Base-by-base conservation (phyloP, 345 rosid genomes). In the Brassica napus region DNA sequence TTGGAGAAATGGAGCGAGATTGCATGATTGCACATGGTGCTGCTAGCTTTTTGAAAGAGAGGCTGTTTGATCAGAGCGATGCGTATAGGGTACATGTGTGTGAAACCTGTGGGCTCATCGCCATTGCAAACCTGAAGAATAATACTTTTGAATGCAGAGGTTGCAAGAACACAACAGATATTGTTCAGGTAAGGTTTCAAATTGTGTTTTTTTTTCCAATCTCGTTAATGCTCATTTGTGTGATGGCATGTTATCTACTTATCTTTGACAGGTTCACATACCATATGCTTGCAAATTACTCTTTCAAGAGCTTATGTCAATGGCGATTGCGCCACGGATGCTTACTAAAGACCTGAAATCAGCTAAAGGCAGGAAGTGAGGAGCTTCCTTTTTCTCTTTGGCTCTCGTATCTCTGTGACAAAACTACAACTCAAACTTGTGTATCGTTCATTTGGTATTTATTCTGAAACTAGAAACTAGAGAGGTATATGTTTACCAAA, bases 11-110 rank as follows among this genome's bases (percentile, higher is more conserved):
- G 99, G 98, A 95, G 76, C 88, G 98, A 7, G 99, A 95, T 73
- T 95, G 99, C 81, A 95, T 93, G 96, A 95, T 95, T 74, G 98
- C 99, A 0, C 99, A 93, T 69, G 99, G 98, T 52, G 99, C 99
- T 1, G 93, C 98, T 8, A 86, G 91, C 82, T 95, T 95, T 55
- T 89, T 95, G 73, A 95, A 93, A 77, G 97, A 93, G 83, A 93
- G 99, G 81, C 72, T 95, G 81, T 95, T 93, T 76, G 98, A 95
- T 85, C 99, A 93, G 76, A 93, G 99, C 0, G 99, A 95, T 83
- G 99, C 99, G 0, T 93, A 95, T 52, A 90, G 97, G 79, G 92
- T 95, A 8, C 99, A 95, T 24, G 98, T 95, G 0, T 93, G 99
- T 65, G 94, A 95, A 87, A 75, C 70, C 23, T 95, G 98, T 74